Evolutionary conservation across 2,329 filamentous ascomycete genomes (phyloP).

Genomic region (Venturiaceae sp.): DNA sequence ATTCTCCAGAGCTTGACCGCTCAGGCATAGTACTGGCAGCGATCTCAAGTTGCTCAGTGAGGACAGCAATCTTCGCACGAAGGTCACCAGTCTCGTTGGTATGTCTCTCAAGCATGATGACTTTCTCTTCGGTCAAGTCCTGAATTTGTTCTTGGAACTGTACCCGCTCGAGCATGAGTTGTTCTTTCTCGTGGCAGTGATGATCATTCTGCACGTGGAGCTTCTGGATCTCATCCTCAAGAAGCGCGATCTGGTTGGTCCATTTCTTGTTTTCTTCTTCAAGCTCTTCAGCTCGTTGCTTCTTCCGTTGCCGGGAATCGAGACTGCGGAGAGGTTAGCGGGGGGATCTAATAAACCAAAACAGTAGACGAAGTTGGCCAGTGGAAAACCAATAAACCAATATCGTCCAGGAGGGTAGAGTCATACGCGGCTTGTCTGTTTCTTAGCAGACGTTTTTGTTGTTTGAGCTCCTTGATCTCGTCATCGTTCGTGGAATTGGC

Average conservation of each 20-base stretch:
- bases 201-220: constrained; percentile 52
- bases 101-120: constrained; percentile 80
- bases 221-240: constrained; percentile 68
- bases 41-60: constrained; percentile 65
- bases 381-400: constrained; percentile 32
- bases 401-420: constrained; percentile 11
- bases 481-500: constrained; percentile 82
- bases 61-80: constrained; percentile 81
- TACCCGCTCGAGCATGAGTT: constrained; percentile 64
- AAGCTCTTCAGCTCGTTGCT: constrained; percentile 92
- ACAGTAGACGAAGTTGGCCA: constrained; percentile 13
- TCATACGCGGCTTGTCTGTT: constrained; percentile 93
- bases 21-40: constrained; percentile 38
- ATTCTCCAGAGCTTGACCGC: constrained; percentile 50
- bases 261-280: constrained; percentile 96
- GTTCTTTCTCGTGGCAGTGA: constrained; percentile 45
- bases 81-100: constrained; percentile 85
- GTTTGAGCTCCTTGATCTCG: constrained; percentile 94
- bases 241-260: constrained; percentile 61
- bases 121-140: constrained; percentile 72
- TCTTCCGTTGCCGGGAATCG: constrained; percentile 94
- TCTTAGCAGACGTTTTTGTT: constrained; percentile 87
- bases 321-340: constrained; percentile 50
- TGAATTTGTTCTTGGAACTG: constrained; percentile 68
- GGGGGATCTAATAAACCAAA: constrained; percentile 20